Evolutionary conservation across 768 basidiomycete species (phyloP).

Genomic region (Pseudohyphozyma bogoriensis): DNA sequence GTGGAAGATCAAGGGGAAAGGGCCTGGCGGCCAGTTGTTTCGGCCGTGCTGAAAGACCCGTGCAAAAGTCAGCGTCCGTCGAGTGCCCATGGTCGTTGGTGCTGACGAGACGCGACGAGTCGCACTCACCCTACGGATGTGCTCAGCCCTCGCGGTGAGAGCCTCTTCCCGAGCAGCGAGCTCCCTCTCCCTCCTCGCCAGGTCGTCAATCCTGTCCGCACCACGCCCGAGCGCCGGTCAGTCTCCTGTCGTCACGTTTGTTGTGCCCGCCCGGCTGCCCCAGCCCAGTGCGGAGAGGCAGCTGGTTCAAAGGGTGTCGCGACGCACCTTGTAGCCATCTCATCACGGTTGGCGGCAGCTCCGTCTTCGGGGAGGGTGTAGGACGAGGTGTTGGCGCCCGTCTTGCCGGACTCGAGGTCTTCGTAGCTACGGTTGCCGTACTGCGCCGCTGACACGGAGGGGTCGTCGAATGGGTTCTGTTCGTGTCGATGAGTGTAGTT

Average conservation of each 20-base stretch:
- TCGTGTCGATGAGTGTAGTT: too few species aligned
- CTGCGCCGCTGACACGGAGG: conserved; percentile 35
- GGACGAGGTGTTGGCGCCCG: background rate
- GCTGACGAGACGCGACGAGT: background rate
- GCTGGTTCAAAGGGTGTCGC: too few species aligned
- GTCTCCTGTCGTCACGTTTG: background rate
- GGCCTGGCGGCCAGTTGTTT: conserved; percentile 91
- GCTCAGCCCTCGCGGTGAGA: conserved; percentile 43
- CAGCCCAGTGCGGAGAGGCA: too few species aligned
- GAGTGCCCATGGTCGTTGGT: background rate
- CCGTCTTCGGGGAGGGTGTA: background rate
- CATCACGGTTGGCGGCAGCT: conserved; percentile 1
- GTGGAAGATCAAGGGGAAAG: conserved; percentile 83
- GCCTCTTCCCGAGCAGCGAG: conserved; percentile 60
- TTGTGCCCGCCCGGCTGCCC: background rate
- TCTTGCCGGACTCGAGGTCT: background rate
- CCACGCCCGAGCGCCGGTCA: background rate
- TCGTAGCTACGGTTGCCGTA: background rate
- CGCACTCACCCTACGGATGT: conserved; percentile 45
- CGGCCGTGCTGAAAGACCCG: conserved; percentile 58
- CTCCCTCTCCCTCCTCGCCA: conserved; percentile 69
- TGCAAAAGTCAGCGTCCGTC: conserved; percentile 40
- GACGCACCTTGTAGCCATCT: conserved; percentile 13
- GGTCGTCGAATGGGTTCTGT: conserved; percentile 82
- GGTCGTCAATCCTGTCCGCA: conserved; percentile 47